Evolutionary conservation across 2,329 filamentous ascomycete species (phyloP), one percentile per base, ranked within the genome.

Genomic region (Cladophialophora carrionii): DNA sequence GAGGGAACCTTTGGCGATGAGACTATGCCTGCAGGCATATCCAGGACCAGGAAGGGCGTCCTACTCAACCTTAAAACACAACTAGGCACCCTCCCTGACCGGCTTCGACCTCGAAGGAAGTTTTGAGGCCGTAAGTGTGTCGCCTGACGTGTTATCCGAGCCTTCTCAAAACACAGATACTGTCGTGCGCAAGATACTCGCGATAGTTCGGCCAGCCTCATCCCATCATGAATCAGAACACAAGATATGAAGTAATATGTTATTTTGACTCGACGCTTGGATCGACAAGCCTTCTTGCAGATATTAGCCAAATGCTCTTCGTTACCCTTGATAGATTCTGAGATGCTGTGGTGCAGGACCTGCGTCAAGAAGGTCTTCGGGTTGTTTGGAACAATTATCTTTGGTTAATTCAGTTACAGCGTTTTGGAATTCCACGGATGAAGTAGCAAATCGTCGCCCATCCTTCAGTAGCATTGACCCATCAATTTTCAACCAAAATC

Each of bases 161-260:
- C 1, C 72, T 48, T 80, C 75, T 0, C 43, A 81, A 78, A 4
- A 74, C 68, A 17, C 79, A 79, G 54, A 86, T 80, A 7, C 76
- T 78, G 46, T 84, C 79, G 67, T 85, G 83, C 8, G 84, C 84
- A 20, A 77, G 78, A 71, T 79, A 74, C 68, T 86, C 84, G 59
- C 84, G 72, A 70, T 81, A 86, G 2, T 77, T 80, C n/a, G n/a
- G n/a, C n/a, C 0, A 83, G 73, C 71, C 86, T 84, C 0, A 84
- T 84, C 62, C 85, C 76, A n/a, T 76, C 75, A 71, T 77, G 78
- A 58, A 82, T 81, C 67, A 66, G 57, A 31, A 64, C 12, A 51
- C 41, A 34, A 46, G 55, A 9, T 22, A 26, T 57, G n/a, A 24
- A 57, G 55, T 22, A 46, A 12, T 20, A 22, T 32, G 22, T 20